Base-by-base conservation (phyloP, 2,329 filamentous ascomycete species). In the Ophiocordyceps australis region DNA sequence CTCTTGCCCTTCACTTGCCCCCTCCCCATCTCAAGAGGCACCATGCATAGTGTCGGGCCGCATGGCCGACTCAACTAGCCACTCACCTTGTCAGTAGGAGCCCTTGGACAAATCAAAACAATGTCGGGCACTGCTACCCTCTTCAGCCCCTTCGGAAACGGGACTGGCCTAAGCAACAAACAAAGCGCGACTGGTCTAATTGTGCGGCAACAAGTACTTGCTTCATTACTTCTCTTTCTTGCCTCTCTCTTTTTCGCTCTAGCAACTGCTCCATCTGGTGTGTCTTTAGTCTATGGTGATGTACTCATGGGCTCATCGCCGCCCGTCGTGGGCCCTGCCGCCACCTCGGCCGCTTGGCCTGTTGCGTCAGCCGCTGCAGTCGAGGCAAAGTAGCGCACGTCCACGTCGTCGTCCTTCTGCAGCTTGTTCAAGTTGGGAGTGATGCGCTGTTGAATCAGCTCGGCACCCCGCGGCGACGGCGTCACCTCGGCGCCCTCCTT, bases 341-440 rank as follows among this genome's bases (percentile, higher is more conserved):
- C n/a, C n/a, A n/a, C n/a, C n/a, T n/a, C n/a, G n/a, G n/a, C n/a
- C n/a, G n/a, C n/a, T n/a, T n/a, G n/a, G n/a, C n/a, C n/a, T 25
- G 55, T 54, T 30, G 65, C 62, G 26, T 54, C 56, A 50, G 67
- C 72, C 32, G 77, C 75, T 25, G 89, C 86, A 35, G 81, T 91
- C 33, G 83, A 92, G 35, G 89, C 89, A 56, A 93, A 98, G 62
- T 86, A 98, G 51, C 89, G 74, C 44, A 98, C 89, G 56, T 98
- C 89, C 39, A 95, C 86, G 56, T 98, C 89, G 38, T 91, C 81
- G 48, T 98, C 89, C 57, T 86, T 79, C 61, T 94, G 85, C 43
- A 98, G 64, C 62, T 94, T 94, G 60, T 86, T 79, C 40, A 98
- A 58, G 47, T 82, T 86, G 15, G 86, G 85, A 45, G 93, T 56